Base-by-base conservation (phyloP, 257 asterid genomes). In the Perilla frutescens region DNA sequence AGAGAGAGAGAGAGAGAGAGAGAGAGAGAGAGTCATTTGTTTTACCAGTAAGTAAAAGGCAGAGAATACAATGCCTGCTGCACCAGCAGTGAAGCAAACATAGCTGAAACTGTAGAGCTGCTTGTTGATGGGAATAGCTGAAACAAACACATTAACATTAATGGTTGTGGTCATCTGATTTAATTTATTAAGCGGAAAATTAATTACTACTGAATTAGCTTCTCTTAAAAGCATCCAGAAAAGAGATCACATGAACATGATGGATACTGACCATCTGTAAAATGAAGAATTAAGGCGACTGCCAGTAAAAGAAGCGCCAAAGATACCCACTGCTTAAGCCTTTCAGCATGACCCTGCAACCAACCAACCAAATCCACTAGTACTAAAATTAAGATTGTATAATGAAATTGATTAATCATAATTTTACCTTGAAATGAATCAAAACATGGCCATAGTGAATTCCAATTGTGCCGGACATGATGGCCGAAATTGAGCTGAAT, bases 111-210 rank as follows among this genome's bases (percentile, higher is more conserved):
- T 91, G 15, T 91, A 93, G 51, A 91, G 91, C 78, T 93, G 97
- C 84, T 93, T 93, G 85, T 93, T 91, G 75, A 93, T 78, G 6
- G 98, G 97, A 80, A 93, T 91, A 57, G 91, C 98, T 90, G 89
- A 68, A 76, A 40, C 29, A 43, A 39, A 43, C 55, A 62, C 1
- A 20, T 20, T 20, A 20, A 20, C 26, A 1, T 20, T 20, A 20
- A 20, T 20, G 26, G 26, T 20, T 20, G 26, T 20, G 26, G 26
- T 20, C 26, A 20, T 20, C 26, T 20, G 26, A 20, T 20, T 20
- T 20, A 20, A 20, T 20, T 20, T 20, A 20, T 20, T 20, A 20
- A 20, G 26, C 26, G 1, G 0, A 20, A 20, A 20, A 20, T 20
- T 20, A 20, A 20, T 20, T 20, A 20, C 26, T 20, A 20, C 26